Evolutionary conservation across 1,284 basidiomycete species (phyloP).

Genomic region (Schizopora paradoxa): DNA sequence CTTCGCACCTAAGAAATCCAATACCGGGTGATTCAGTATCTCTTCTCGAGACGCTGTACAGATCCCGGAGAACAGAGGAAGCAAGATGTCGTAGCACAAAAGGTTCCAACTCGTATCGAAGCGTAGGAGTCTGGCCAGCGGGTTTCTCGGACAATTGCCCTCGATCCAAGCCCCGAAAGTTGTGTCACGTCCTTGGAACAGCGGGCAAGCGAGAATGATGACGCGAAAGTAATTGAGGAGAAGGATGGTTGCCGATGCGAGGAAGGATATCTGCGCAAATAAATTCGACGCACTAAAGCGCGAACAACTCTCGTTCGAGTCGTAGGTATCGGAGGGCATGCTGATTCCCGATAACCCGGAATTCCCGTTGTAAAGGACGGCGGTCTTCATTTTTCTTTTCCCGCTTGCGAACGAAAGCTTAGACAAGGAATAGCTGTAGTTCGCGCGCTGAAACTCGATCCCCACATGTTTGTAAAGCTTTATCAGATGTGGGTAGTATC

Average conservation of each 20-base stretch:
- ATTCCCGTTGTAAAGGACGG: constrained; percentile 60
- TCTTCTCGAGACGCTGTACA: constrained; percentile 53
- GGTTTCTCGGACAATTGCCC: constrained; percentile 34
- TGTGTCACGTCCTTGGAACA: constrained; percentile 33
- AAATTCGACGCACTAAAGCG: too few species aligned
- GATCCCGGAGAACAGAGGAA: constrained; percentile 69
- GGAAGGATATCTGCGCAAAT: too few species aligned
- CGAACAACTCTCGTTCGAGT: constrained; percentile 21
- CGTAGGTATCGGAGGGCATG: constrained; percentile 39
- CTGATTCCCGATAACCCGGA: constrained; percentile 52
- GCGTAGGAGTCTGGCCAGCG: constrained; percentile 34
- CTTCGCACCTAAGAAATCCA: constrained; percentile 53
- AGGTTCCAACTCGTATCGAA: constrained; percentile 46
- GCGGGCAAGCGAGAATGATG: constrained; percentile 44
- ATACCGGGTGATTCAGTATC: constrained; percentile 49
- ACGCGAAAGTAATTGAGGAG: constrained; percentile 53
- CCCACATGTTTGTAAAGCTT: constrained; percentile 54
- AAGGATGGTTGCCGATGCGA: constrained; percentile 35
- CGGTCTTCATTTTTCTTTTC: constrained; percentile 35
- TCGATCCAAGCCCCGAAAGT: constrained; percentile 47
- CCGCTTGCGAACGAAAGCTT: constrained; percentile 27
- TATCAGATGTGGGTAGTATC: constrained; percentile 68
- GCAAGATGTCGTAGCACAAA: constrained; percentile 49
- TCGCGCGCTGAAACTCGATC: constrained; percentile 43
- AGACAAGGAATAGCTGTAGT: constrained; percentile 72